Base-by-base conservation (phyloP, 768 basidiomycete species). In the Crucibulum laeve region DNA sequence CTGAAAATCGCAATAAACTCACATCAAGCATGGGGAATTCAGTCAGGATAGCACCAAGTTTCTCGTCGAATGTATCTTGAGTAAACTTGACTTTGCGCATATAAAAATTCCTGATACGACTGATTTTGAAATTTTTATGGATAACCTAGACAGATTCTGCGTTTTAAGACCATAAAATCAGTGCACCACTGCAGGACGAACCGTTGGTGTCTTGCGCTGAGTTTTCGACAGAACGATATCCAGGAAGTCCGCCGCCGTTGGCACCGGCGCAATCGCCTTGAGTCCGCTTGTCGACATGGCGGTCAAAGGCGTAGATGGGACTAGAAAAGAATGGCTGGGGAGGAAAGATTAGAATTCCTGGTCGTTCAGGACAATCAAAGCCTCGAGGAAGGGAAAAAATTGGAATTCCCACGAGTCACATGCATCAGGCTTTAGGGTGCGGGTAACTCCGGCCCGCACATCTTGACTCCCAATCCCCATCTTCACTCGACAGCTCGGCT, bases 81-180 rank as follows among this genome's bases (percentile, higher is more conserved):
- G 94, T 94, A 64, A 96, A 98, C 67, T 95, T 98, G 69, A 99
- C 95, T 67, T 99, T 99, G 63, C 95, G 84, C 95, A 98, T 97
- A 67, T 99, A 96, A 60, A 92, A 92, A 57, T 92, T 91, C 49
- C 95, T 82, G 69, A 98, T 98, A 53, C 95, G 87, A 53, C 91
- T 93, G 65, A 99, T 99, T 74, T 99, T 97, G 76, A 96, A 97
- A 74, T 97, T 97, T 76, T 96, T 97, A 69, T 97, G 96, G 61
- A 98, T 97, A 53, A 94, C 92, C 90, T 91, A 55, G 23, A 50
- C 14, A 21, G 30, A 21, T 21, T 14, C 28, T 43, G 8, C 40
- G 35, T n/a, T 38, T 44, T 11, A 28, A 8, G 23, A 25, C 2
- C n/a, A 30, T 25, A 18, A 14, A n/a, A 37, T n/a, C 14, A 15